phyloP scores from a whole-genome alignment of 2,329 filamentous ascomycete species.

The Laburnicola sp. region DNA sequence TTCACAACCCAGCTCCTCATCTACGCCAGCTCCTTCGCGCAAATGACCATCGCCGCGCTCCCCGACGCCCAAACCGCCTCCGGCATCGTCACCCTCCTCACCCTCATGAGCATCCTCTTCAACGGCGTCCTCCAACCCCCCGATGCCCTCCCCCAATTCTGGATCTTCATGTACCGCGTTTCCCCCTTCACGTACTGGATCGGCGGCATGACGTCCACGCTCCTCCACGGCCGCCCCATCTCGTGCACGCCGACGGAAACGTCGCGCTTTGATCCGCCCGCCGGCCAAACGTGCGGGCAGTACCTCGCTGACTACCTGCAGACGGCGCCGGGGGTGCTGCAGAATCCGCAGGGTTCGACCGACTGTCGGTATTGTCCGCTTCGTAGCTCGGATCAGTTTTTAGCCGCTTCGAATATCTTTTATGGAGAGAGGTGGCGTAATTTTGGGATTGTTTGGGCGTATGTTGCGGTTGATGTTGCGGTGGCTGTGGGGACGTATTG shows the following conservation, averaged over 20 bases:
- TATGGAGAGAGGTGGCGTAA: conserved; percentile 64
- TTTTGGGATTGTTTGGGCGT: conserved; percentile 69
- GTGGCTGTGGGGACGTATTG: conserved; percentile 64
- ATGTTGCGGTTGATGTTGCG: conserved; percentile 64
- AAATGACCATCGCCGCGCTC: conserved; percentile 72
- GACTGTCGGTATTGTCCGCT: conserved; percentile 56
- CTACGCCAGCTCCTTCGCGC: conserved; percentile 71
- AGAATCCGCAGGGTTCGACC: conserved; percentile 47
- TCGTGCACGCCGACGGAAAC: conserved; percentile 51
- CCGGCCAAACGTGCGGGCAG: conserved; percentile 43
- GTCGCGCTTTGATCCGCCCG: conserved; percentile 43
- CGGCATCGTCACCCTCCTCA: conserved; percentile 63
- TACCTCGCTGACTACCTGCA: conserved; percentile 51
- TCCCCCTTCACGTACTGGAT: conserved; percentile 68
- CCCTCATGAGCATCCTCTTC: conserved; percentile 50
- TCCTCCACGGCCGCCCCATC: conserved; percentile 51
- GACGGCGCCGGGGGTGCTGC: conserved; percentile 45
- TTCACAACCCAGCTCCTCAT: conserved; percentile 69
- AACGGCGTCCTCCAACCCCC: conserved; percentile 64
- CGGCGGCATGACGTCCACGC: conserved; percentile 39
- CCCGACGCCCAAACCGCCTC: conserved; percentile 70
- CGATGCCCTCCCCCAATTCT: conserved; percentile 66
- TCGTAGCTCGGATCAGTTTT: conserved; percentile 50
- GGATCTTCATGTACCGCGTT: conserved; percentile 76
- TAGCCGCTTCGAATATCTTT: conserved; percentile 46